phyloP scores from a whole-genome alignment of 805 yeast species.

The Lachancea fermentati region DNA sequence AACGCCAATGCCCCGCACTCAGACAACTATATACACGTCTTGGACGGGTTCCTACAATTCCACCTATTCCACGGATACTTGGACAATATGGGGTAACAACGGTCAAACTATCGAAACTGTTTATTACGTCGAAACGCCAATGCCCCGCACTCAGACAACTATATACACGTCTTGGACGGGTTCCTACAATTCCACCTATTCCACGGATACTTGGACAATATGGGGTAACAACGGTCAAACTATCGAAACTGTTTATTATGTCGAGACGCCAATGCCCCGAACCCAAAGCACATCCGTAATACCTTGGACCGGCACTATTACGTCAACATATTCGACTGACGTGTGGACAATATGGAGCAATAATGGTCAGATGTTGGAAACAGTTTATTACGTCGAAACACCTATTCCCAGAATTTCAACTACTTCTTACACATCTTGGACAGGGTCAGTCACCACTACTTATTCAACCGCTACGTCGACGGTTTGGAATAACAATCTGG shows the following conservation, averaged over 20 bases:
- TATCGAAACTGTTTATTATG: conserved; percentile 12
- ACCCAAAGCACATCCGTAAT: neutral
- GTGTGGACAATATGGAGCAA: conserved; percentile 4
- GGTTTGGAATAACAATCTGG: neutral
- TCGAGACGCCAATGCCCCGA: conserved; percentile 9
- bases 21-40: neutral
- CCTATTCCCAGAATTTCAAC: conserved; percentile 5
- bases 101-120: conserved; percentile 7
- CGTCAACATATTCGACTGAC: conserved; percentile 10
- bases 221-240: conserved; percentile 9
- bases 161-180: neutral
- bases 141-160: neutral
- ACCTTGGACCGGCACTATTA: conserved; percentile 4
- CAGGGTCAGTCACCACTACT: neutral
- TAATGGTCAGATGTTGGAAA: conserved; percentile 5
- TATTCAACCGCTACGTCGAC: neutral
- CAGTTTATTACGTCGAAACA: conserved; percentile 14
- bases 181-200: neutral
- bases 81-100: conserved; percentile 1
- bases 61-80: neutral
- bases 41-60: conserved; percentile 7
- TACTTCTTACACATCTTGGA: neutral
- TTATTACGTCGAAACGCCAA: conserved; percentile 10
- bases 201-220: conserved; percentile 4
- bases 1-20: conserved; percentile 7